Percentiles rank a stretch among this genome's conserved stretches.
phyloP scores from a whole-genome alignment of 345 rosid genomes.

The Moringa oleifera region DNA sequence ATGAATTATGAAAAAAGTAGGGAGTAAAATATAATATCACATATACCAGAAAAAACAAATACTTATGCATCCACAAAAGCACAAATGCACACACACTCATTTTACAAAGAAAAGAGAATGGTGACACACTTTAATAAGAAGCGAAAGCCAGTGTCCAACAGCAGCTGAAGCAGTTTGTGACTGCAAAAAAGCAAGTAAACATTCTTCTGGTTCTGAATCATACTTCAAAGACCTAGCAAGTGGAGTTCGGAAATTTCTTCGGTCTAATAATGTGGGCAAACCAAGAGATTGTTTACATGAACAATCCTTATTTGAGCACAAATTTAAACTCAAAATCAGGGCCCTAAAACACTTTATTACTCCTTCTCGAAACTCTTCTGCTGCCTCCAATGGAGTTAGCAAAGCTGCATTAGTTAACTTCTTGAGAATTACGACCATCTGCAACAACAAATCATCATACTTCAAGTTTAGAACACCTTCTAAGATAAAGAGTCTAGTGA shows the following conservation, averaged over 20 bases:
- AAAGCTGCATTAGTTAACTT: constrained; percentile 69
- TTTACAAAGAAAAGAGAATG: not conserved
- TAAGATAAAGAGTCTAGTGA: not conserved
- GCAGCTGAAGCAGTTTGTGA: constrained; percentile 71
- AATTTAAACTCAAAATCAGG: constrained; percentile 45
- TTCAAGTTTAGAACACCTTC: not conserved
- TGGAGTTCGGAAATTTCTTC: constrained; percentile 24
- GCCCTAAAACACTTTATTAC: constrained; percentile 74
- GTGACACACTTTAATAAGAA: constrained; percentile 66
- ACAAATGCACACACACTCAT: not conserved
- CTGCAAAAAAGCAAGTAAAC: constrained; percentile 77
- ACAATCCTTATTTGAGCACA: constrained; percentile 58
- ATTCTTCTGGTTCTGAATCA: constrained; percentile 41
- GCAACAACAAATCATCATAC: constrained; percentile 12
- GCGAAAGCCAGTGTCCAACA: constrained; percentile 94
- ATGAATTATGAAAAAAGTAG: not conserved
- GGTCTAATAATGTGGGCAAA: constrained; percentile 49
- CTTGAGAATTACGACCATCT: constrained; percentile 79
- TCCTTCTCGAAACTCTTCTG: constrained; percentile 94
- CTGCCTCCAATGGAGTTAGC: constrained; percentile 63
- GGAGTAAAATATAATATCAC: not conserved
- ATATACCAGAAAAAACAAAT: not conserved
- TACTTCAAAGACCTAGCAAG: constrained; percentile 18
- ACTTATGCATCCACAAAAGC: not conserved
- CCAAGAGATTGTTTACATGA: constrained; percentile 47